Conservation (phyloP, 2,329 filamentous ascomycete genomes). For the Neonectria sp. region DNA sequence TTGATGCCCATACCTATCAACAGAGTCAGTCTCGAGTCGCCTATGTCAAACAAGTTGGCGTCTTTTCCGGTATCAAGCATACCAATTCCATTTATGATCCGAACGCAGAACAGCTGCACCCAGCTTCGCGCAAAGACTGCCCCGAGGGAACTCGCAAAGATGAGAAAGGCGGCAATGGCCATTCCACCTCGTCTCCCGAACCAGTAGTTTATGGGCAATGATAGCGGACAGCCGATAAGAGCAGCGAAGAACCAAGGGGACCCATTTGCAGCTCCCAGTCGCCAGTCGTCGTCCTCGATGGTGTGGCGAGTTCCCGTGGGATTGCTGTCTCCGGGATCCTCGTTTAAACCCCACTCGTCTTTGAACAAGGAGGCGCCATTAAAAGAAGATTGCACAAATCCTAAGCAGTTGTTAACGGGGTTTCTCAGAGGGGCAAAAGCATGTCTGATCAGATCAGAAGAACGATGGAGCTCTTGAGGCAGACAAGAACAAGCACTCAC, state of each 20-base stretch:
- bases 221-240: constrained; percentile 56
- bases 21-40: not conserved
- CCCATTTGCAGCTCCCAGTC: constrained; percentile 57
- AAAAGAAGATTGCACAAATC: constrained; percentile 61
- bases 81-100: constrained; percentile 58
- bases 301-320: not conserved
- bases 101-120: constrained; percentile 52
- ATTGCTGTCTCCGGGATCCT: not conserved
- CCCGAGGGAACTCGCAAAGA: constrained; percentile 57
- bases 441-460: too few species aligned
- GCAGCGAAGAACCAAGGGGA: constrained; percentile 58
- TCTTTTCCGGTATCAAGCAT: constrained; percentile 23
- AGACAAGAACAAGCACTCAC: constrained; percentile 15
- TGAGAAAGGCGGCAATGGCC: constrained; percentile 55
- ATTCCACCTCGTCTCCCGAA: constrained; percentile 59
- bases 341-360: constrained; percentile 39
- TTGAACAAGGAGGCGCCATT: constrained; percentile 57
- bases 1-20: constrained; percentile 62
- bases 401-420: constrained; percentile 32
- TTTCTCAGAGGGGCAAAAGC: not conserved
- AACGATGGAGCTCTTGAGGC: not conserved
- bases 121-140: constrained; percentile 54
- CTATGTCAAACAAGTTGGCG: not conserved
- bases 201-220: constrained; percentile 59
- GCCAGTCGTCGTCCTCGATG: constrained; percentile 52